Evolutionary conservation across 371 early-diverging fungal species (phyloP), one percentile per base, ranked within the genome.

Genomic region (Blastocladiella emersonii): DNA sequence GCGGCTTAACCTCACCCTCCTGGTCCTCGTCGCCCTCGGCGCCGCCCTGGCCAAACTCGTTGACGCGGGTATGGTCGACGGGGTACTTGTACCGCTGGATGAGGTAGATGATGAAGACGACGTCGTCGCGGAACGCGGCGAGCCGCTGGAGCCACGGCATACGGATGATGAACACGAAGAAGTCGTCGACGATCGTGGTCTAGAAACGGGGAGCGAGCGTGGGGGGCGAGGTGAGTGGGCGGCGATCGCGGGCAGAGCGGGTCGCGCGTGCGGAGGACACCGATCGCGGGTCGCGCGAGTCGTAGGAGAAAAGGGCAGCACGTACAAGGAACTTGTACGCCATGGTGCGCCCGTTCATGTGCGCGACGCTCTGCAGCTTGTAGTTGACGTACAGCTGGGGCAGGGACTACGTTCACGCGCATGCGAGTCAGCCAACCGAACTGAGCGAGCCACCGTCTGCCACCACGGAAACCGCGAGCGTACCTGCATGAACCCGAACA

Each of bases 121-220:
- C 81, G 66, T 93, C 92, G 70, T 91, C 91, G 53, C 93, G 82
- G 45, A 95, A 80, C 73, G 90, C 90, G 4, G 96, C 96, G 56
- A 95, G 70, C 30, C 93, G 79, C 72, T 95, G 95, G n/a, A 92
- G 75, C 63, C 82, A 85, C 35, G 95, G 95, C 95, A 95, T 95
- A 70, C 89, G 89, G 78, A 93, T 91, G 49, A 90, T 85, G 72
- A 92, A 95, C 4, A 92, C 93, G 74, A 95, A 95, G 70, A 95
- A 68, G 67, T 95, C 96, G 71, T 95, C 93, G 65, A 74, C 86
- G 65, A 95, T 90, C 0, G 95, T 95, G 74, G 91, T 91, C 41
- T n/a, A n/a, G n/a, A n/a, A n/a, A n/a, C n/a, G n/a, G n/a, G n/a
- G n/a, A n/a, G n/a, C n/a, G n/a, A n/a, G n/a, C n/a, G n/a, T n/a